phyloP scores from a whole-genome alignment of 257 asterid species.

The Scutellaria barbata region DNA sequence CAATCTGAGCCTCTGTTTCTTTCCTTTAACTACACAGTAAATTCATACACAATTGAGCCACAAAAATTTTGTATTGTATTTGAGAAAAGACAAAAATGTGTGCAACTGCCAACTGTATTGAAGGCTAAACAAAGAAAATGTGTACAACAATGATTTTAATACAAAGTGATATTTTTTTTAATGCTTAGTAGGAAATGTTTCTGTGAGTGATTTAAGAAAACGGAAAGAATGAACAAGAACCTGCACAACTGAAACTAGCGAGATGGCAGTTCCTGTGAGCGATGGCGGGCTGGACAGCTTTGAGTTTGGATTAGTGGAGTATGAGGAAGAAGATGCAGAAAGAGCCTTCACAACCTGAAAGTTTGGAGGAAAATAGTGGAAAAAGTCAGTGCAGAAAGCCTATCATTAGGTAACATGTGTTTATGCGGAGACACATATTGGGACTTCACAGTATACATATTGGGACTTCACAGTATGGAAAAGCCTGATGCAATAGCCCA shows the following conservation, averaged over 20 bases:
- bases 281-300: constrained; percentile 64
- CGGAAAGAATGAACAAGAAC: constrained; percentile 26
- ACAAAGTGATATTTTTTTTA: too few relatives aligned
- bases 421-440: not conserved
- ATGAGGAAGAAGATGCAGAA: constrained; percentile 75
- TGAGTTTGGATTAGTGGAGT: constrained; percentile 69
- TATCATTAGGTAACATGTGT: constrained; percentile 15
- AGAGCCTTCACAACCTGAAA: constrained; percentile 69
- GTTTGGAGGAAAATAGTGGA: constrained; percentile 21
- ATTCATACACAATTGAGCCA: too few relatives aligned
- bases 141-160: too few relatives aligned
- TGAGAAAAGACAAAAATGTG: too few relatives aligned
- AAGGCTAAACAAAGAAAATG: too few relatives aligned
- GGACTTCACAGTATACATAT: too few relatives aligned
- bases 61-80: too few relatives aligned
- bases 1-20: too few relatives aligned
- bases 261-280: constrained; percentile 64
- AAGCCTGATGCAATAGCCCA: not conserved
- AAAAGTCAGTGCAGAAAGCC: constrained; percentile 6
- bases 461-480: not conserved
- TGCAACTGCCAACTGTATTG: too few relatives aligned
- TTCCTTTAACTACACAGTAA: too few relatives aligned
- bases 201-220: too few relatives aligned
- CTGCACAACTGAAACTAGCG: constrained; percentile 80
- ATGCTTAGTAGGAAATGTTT: too few relatives aligned